Percentiles rank a stretch among this genome's conserved stretches.
Evolutionary conservation across 495 filamentous ascomycete species (phyloP).

Genomic region (Pseudevernia furfuracea): DNA sequence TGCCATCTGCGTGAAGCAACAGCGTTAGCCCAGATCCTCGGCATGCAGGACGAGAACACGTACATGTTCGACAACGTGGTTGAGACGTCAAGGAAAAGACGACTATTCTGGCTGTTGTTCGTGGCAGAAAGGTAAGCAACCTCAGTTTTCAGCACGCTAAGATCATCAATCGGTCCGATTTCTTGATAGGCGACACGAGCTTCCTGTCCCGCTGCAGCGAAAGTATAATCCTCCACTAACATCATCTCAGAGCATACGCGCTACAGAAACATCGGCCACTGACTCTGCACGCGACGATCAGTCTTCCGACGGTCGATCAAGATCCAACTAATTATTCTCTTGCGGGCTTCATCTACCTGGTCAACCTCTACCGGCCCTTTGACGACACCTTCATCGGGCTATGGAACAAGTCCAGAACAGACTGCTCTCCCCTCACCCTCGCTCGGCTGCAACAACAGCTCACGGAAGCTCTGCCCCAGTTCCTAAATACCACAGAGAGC

Average conservation of each 20-base stretch:
- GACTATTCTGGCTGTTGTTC: constrained; percentile 59
- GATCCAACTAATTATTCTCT: constrained; percentile 36
- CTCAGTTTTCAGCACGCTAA: neutral
- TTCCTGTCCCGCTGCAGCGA: neutral
- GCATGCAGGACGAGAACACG: constrained; percentile 49
- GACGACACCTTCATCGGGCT: constrained; percentile 60
- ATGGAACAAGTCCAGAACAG: constrained; percentile 62
- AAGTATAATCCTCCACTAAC: constrained; percentile 12
- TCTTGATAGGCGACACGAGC: neutral
- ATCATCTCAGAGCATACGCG: constrained; percentile 55
- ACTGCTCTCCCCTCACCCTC: constrained; percentile 53
- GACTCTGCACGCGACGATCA: constrained; percentile 55
- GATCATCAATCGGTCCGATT: neutral
- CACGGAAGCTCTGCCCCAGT: constrained; percentile 52
- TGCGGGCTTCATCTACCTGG: constrained; percentile 55
- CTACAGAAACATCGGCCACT: constrained; percentile 70
- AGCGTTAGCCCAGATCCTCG: constrained; percentile 50
- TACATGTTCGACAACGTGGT: constrained; percentile 39
- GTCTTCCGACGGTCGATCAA: constrained; percentile 53
- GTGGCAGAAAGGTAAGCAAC: constrained; percentile 47
- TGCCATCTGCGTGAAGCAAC: constrained; percentile 57
- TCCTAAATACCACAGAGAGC: constrained; percentile 55
- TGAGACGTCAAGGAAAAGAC: constrained; percentile 46
- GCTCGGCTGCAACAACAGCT: constrained; percentile 57
- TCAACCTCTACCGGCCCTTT: constrained; percentile 62